These are phyloP conservation scores for Coemansia sp. DNA, from an alignment of 192 early-diverging fungal genomes.

Conservation along the genomic window DNA sequence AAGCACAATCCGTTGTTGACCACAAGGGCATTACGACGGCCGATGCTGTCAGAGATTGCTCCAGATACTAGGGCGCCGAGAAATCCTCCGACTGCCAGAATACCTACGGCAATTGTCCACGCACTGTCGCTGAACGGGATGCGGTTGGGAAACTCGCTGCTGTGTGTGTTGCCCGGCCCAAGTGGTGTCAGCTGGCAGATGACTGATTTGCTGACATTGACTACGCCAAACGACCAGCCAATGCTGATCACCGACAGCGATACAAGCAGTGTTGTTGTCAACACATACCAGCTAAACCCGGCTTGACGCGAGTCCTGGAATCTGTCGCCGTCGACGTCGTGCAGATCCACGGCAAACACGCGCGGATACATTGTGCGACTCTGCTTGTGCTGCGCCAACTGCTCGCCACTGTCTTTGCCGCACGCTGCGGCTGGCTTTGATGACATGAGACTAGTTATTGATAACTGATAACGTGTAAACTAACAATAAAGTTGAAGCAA, in stretches of 20 bases:
- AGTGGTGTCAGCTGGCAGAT: constrained; percentile 32
- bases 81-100: constrained; percentile 62
- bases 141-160: constrained; percentile 27
- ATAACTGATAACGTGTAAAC: neutral
- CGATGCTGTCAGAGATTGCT: constrained; percentile 55
- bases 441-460: neutral
- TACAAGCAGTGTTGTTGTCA: constrained; percentile 33
- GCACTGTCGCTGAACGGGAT: constrained; percentile 36
- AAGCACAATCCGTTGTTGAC: constrained; percentile 68
- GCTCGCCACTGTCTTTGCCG: constrained; percentile 2
- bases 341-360: constrained; percentile 46
- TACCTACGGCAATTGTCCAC: constrained; percentile 56
- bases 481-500: no score
- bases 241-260: constrained; percentile 45
- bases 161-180: neutral
- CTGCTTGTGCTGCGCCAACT: neutral
- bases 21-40: constrained; percentile 65
- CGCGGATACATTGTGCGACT: constrained; percentile 16
- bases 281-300: constrained; percentile 45
- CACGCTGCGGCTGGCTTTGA: neutral
- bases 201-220: constrained; percentile 38
- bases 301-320: constrained; percentile 51
- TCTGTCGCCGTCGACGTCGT: constrained; percentile 43
- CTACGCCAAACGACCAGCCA: constrained; percentile 40
- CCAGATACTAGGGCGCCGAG: constrained; percentile 62